Conservation (phyloP, 371 early-diverging fungal species). For the Dentiscutata heterogama region DNA sequence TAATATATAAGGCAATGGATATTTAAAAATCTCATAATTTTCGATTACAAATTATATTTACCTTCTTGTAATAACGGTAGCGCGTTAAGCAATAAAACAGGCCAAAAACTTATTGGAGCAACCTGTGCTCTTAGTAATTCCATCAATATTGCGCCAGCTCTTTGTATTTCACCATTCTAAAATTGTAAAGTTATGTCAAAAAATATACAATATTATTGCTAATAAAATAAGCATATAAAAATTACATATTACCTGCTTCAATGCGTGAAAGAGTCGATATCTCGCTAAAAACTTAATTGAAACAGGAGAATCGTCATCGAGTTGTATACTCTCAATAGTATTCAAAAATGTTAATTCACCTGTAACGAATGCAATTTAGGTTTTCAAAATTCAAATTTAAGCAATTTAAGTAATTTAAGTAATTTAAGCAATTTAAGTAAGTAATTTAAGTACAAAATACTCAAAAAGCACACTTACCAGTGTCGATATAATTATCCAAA, state of each 20-base stretch:
- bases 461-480: conserved; percentile 5
- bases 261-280: conserved; percentile 25
- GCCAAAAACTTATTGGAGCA: conserved; percentile 28
- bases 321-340: conserved; percentile 28
- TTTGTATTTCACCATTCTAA: background rate
- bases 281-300: conserved; percentile 38
- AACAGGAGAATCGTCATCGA: conserved; percentile 6
- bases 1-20: background rate
- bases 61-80: conserved; percentile 37
- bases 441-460: background rate
- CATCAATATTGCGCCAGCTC: conserved; percentile 9
- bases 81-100: conserved; percentile 38
- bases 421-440: too few species aligned
- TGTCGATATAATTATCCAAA: conserved; percentile 24
- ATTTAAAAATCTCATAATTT: too few species aligned
- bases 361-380: background rate
- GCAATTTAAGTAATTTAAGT: background rate
- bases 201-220: background rate
- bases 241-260: conserved; percentile 5
- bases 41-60: background rate
- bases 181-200: background rate
- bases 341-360: conserved; percentile 27
- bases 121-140: conserved; percentile 28
- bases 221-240: background rate
- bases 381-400: background rate